Evolutionary conservation across 257 asterid genomes (phyloP).

Genomic region (Gentiana straminea): DNA sequence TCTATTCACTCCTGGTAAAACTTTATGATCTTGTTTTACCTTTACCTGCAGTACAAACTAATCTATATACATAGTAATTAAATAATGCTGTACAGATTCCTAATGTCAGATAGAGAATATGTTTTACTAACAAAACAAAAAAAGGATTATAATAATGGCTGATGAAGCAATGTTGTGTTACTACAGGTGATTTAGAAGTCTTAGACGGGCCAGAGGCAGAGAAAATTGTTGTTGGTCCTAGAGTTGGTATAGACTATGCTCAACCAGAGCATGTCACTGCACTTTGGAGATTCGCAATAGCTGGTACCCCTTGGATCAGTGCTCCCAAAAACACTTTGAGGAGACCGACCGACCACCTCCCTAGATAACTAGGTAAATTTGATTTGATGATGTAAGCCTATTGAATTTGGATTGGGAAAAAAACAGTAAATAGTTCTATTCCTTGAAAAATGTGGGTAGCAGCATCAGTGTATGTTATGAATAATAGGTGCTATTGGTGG

Average conservation of each 20-base stretch:
- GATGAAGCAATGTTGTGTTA: not conserved
- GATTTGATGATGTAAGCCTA: no score
- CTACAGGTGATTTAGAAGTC: slow-evolving; percentile 79
- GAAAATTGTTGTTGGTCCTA: slow-evolving; percentile 62
- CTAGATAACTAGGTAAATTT: slow-evolving; percentile 3
- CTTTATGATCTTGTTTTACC: slow-evolving; percentile 2
- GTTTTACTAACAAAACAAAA: no score
- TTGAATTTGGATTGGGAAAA: no score
- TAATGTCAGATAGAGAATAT: no score
- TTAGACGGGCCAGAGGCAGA: slow-evolving; percentile 80
- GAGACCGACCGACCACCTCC: slow-evolving; percentile 14
- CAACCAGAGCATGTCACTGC: slow-evolving; percentile 67
- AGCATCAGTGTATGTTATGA: no score
- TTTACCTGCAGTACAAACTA: not conserved
- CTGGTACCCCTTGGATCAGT: slow-evolving; percentile 78
- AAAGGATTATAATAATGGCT: not conserved
- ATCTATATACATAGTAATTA: not conserved
- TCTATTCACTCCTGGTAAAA: slow-evolving; percentile 61
- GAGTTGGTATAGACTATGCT: slow-evolving; percentile 88
- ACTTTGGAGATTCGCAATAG: slow-evolving; percentile 83
- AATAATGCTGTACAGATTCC: not conserved
- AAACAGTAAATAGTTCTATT: no score
- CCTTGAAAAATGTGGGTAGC: no score
- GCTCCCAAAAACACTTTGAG: slow-evolving; percentile 74
- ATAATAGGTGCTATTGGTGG: no score